phyloP scores from a whole-genome alignment of 1,284 basidiomycete species.

The Irpex sp. region DNA sequence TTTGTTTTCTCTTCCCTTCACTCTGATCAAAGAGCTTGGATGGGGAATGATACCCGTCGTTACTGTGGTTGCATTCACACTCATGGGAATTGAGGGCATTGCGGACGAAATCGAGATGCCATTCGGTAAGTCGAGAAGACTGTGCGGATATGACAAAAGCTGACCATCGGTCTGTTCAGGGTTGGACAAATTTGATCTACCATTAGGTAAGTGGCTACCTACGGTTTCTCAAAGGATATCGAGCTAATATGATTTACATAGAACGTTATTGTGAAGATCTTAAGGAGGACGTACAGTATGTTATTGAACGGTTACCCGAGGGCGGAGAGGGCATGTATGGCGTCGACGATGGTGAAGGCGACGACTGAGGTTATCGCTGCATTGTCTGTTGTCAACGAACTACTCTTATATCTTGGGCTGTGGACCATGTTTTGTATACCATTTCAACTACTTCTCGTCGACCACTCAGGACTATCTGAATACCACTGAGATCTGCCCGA shows the following conservation, averaged over 20 bases:
- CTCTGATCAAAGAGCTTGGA: slow-evolving; percentile 72
- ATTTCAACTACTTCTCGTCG: too few species aligned
- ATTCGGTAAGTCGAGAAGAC: slow-evolving; percentile 49
- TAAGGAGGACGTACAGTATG: slow-evolving; percentile 81
- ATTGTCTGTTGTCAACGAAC: not conserved
- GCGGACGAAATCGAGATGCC: slow-evolving; percentile 92
- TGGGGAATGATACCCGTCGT: slow-evolving; percentile 84
- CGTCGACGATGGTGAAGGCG: slow-evolving; percentile 73
- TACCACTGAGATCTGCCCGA: not conserved
- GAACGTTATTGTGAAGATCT: slow-evolving; percentile 84
- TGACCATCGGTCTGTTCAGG: slow-evolving; percentile 34
- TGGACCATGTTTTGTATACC: too few species aligned
- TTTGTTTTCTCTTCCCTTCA: slow-evolving; percentile 83
- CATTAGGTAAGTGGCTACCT: slow-evolving; percentile 49
- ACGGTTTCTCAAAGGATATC: not conserved
- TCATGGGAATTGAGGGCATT: slow-evolving; percentile 93
- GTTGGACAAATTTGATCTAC: slow-evolving; percentile 59
- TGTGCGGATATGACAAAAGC: not conserved
- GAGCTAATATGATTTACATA: slow-evolving; percentile 17
- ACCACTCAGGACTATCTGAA: not conserved
- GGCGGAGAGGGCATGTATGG: slow-evolving; percentile 64
- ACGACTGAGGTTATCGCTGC: slow-evolving; percentile 44
- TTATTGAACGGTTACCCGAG: slow-evolving; percentile 75
- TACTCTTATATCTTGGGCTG: too few species aligned
- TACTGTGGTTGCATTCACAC: slow-evolving; percentile 80